Evolutionary conservation across 352 stramenopile genomes (phyloP).

Genomic region (Globisporangium nodosum): DNA sequence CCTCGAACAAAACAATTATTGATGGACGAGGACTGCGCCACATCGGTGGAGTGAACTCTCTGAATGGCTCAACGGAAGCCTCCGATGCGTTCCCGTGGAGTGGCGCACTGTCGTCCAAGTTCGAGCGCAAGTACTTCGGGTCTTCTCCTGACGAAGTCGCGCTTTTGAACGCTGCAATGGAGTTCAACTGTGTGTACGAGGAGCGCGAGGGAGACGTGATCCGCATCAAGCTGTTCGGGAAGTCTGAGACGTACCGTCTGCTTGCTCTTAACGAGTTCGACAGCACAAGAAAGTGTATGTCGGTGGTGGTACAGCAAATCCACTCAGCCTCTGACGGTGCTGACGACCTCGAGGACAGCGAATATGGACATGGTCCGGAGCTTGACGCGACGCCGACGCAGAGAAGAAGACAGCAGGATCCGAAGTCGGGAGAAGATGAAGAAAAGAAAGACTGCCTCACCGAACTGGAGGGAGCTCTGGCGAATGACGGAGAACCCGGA

Average conservation of each 20-base stretch:
- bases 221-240: constrained; percentile 69
- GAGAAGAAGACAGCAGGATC: constrained; percentile 4
- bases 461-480: constrained; percentile 23
- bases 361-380: neutral
- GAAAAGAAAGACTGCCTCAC: constrained; percentile 19
- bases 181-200: constrained; percentile 81
- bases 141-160: constrained; percentile 84
- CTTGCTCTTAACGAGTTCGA: constrained; percentile 85
- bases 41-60: constrained; percentile 18
- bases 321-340: constrained; percentile 6
- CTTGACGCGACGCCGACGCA: constrained; percentile 6
- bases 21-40: constrained; percentile 10
- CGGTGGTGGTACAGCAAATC: constrained; percentile 63
- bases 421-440: constrained; percentile 1
- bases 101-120: constrained; percentile 20
- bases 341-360: neutral
- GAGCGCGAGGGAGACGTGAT: constrained; percentile 72
- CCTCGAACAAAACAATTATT: constrained; percentile 5
- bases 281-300: constrained; percentile 86
- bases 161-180: constrained; percentile 63
- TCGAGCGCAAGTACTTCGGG: constrained; percentile 55
- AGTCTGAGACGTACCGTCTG: constrained; percentile 67
- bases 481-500: constrained; percentile 12
- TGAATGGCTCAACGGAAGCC: constrained; percentile 17
- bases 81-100: constrained; percentile 8